phyloP scores from a whole-genome alignment of 1,284 basidiomycete species.

The Cystobasidium pallidum region DNA sequence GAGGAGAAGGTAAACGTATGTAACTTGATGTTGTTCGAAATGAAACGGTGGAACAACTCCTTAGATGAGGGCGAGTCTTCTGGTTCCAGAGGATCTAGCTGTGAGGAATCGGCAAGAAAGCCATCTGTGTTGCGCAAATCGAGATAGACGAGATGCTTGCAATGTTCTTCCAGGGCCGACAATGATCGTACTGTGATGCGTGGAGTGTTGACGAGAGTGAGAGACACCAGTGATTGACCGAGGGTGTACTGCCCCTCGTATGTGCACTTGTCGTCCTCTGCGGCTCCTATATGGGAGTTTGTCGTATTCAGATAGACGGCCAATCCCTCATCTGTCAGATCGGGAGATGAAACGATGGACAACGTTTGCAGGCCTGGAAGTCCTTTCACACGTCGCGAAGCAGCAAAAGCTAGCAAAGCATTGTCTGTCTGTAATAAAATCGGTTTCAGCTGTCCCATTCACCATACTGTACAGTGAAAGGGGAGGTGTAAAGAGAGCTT shows the following conservation, averaged over 20 bases:
- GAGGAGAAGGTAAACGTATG: conserved; percentile 1
- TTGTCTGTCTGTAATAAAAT: conserved; percentile 6
- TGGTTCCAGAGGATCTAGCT: not conserved
- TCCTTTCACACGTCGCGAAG: not conserved
- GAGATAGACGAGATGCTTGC: not conserved
- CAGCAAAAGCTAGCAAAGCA: conserved; percentile 30
- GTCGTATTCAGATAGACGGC: conserved; percentile 19
- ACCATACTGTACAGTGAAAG: not conserved
- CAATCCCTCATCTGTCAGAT: conserved; percentile 38
- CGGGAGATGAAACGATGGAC: conserved; percentile 37
- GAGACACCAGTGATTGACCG: not conserved
- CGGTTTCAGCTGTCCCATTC: not conserved
- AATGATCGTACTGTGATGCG: conserved; percentile 2
- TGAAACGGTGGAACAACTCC: not conserved
- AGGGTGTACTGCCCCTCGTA: conserved; percentile 3
- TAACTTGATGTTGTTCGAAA: not conserved
- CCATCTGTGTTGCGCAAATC: conserved; percentile 18
- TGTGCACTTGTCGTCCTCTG: not conserved
- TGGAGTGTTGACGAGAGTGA: conserved; percentile 26
- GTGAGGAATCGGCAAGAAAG: not conserved
- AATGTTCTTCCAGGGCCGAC: conserved; percentile 2
- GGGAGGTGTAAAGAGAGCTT: not conserved
- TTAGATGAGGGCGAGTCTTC: not conserved
- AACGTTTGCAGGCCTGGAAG: conserved; percentile 38
- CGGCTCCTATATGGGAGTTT: not conserved